Evolutionary conservation across 2,329 filamentous ascomycete species (phyloP), one percentile per base, ranked within the genome.

Genomic region (Cladosporium austrohemisphaericum): DNA sequence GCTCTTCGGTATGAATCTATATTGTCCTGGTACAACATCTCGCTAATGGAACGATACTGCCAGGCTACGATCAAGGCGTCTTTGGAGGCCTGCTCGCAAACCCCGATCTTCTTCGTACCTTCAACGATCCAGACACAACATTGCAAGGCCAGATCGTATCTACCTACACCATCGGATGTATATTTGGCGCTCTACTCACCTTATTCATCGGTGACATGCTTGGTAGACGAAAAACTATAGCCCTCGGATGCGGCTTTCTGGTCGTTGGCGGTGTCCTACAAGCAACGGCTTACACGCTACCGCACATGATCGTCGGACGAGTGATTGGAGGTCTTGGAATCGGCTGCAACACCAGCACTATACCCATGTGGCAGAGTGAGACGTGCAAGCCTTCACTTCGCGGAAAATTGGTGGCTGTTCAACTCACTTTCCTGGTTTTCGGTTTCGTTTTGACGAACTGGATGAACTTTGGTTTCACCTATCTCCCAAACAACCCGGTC

Each of bases 151-250:
- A 67, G 47, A 68, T 68, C 13, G 65, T 67, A 0, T 61, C 57
- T 1, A 66, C 65, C 3, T 79, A 78, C 62, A 74, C 77, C 51
- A 65, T 77, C 28, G 76, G 76, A n/a, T 74, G 71, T 52, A 57
- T 74, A 0, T 52, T 70, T 14, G 71, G 71, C 4, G 69, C 71
- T 3, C 59, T 72, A 25, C 60, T 65, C 33, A 65, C 68, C 48
- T 57, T 73, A 2, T 35, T 60, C 5, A 64, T 64, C 20, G 71
- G 70, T 9, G 71, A 74, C 50, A 55, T 57, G 5, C 57, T 75
- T 2, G 73, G 73, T 18, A 70, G 45, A 23, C 14, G 33, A 10
- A 28, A 36, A n/a, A 40, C 45, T 19, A 26, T 48, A 5, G 20
- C 36, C 3, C 35, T 48, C 25, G 46, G 46, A 2, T 49, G 46